These are phyloP conservation scores for Xylaria castorea DNA, from an alignment of 495 filamentous ascomycete genomes.

Conservation along the genomic window DNA sequence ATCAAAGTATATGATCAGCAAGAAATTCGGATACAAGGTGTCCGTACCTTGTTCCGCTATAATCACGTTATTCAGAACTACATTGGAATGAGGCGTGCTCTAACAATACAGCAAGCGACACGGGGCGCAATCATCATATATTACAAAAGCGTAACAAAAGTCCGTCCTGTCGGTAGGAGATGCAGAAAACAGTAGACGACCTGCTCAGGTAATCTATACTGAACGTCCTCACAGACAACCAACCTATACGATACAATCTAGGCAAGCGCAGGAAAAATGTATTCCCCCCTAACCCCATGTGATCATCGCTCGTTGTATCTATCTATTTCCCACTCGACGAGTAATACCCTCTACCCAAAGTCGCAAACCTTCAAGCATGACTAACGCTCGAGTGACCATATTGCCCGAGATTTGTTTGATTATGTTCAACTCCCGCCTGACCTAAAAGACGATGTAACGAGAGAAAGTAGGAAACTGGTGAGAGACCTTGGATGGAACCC, in stretches of 20 bases:
- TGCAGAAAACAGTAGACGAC: background rate
- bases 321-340: constrained; percentile 3
- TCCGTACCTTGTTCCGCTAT: background rate
- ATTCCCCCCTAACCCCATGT: constrained; percentile 5
- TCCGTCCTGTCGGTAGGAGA: background rate
- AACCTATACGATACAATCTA: constrained; percentile 20
- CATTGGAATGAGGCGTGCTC: background rate
- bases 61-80: background rate
- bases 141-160: constrained; percentile 7
- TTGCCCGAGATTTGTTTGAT: background rate
- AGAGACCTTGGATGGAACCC: background rate
- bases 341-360: background rate
- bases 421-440: background rate
- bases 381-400: background rate
- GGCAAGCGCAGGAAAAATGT: background rate
- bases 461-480: background rate
- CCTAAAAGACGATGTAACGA: background rate
- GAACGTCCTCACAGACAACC: background rate
- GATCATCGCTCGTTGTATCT: constrained; percentile 16
- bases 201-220: background rate
- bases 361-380: background rate
- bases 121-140: constrained; percentile 3
- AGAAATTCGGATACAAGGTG: background rate
- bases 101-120: background rate
- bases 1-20: background rate